phyloP scores from a whole-genome alignment of 306 rosid species.

The Ammopiptanthus mongolicus region DNA sequence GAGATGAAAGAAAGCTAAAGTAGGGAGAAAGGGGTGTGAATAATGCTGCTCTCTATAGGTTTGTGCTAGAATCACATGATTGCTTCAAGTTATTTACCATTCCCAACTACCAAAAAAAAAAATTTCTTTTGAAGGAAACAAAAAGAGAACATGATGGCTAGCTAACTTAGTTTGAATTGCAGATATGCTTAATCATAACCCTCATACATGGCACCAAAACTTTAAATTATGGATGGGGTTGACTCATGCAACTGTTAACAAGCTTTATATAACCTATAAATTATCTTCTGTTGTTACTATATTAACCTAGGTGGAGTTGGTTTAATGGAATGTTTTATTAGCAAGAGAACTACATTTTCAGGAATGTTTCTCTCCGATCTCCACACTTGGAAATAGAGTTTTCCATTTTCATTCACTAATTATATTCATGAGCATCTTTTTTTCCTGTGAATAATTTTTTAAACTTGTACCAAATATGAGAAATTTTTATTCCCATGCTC shows the following conservation, averaged over 20 bases:
- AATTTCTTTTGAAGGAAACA: conserved; percentile 13
- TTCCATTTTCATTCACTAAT: too few species aligned
- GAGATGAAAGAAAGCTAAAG: conserved; percentile 20
- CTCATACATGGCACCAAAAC: conserved; percentile 80
- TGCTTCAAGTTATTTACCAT: conserved; percentile 67
- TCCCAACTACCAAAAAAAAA: too few species aligned
- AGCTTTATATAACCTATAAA: background rate
- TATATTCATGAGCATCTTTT: too few species aligned
- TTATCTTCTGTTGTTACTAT: conserved; percentile 9
- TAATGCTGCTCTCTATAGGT: conserved; percentile 36
- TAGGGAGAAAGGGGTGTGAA: conserved; percentile 27
- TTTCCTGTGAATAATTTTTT: too few species aligned
- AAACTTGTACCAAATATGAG: too few species aligned
- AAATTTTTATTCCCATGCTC: too few species aligned
- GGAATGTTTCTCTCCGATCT: too few species aligned
- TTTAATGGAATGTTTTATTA: too few species aligned
- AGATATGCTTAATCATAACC: conserved; percentile 66
- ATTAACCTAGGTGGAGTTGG: too few species aligned
- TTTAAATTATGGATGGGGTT: conserved; percentile 49
- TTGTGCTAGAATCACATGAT: conserved; percentile 55
- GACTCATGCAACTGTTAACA: conserved; percentile 17
- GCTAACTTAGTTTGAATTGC: conserved; percentile 51
- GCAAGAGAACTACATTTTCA: too few species aligned
- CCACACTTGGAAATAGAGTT: too few species aligned
- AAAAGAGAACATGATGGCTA: background rate